Base-by-base conservation (phyloP, 2,329 filamentous ascomycete species). In the Penicillium sp. region DNA sequence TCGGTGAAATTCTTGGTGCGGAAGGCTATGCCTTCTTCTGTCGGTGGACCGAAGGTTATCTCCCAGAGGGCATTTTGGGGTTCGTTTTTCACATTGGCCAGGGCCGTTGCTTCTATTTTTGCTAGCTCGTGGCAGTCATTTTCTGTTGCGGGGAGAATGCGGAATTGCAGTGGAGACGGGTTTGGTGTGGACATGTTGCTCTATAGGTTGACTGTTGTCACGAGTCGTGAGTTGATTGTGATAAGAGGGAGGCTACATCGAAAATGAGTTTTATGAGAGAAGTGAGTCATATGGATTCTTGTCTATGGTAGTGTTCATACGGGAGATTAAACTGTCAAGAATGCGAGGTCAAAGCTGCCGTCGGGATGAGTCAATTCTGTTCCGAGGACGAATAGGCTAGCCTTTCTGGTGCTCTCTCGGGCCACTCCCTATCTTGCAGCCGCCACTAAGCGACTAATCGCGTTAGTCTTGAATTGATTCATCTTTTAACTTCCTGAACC, bases 51-150 rank as follows among this genome's bases (percentile, higher is more conserved):
- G 31, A 60, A 51, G 9, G 57, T 42, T 11, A 53, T 47, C 33
- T 6, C 5, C 23, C 25, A 18, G 11, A 45, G 25, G 11, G 4
- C 6, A 6, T 29, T 45, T 11, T 29, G 31, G 1, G 43, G 26
- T 6, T 51, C 50, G 5, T 52, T 51, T 5, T 49, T 54, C 2
- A 53, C n/a, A 7, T 50, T 25, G 5, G 23, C 42, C 15, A 61
- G 64, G 4, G 65, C 57, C 31, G 48, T 37, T 0, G 41, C 33
- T 49, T 95, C 70, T 76, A 83, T 29, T 4, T 31, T n/a, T 1
- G 61, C 58, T 11, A 67, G 53, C 2, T 47, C 42, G 6, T 20
- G 18, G 25, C 35, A 44, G 43, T 67, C 63, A 12, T 52, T 44
- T n/a, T 57, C 49, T 18, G 48, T 48, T n/a, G 54, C 56, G 12